phyloP scores from a whole-genome alignment of 257 asterid species.

The Primulina huaijiensis region DNA sequence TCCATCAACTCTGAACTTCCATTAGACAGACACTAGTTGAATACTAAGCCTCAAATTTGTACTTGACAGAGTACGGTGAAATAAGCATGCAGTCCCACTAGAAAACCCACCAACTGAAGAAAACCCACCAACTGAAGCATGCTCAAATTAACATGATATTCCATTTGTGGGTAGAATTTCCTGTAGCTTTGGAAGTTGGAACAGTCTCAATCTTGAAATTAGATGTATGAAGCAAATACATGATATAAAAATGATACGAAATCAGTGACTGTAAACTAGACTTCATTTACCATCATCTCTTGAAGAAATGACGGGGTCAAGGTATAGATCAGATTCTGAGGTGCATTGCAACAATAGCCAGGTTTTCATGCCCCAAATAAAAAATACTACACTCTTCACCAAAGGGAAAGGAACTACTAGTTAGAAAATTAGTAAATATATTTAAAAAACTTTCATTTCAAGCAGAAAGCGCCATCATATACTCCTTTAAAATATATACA shows the following conservation, averaged over 20 bases:
- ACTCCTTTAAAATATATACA: conserved; percentile 5
- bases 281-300: neutral
- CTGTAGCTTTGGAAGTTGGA: neutral
- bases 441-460: neutral
- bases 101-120: neutral
- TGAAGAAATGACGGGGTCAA: neutral
- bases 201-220: neutral
- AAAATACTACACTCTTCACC: neutral
- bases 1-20: neutral
- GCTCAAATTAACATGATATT: neutral
- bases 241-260: neutral
- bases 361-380: neutral
- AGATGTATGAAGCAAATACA: neutral
- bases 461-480: neutral
- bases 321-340: conserved; percentile 10
- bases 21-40: neutral
- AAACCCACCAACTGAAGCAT: neutral
- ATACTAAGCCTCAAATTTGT: neutral
- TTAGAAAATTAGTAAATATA: neutral
- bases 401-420: neutral
- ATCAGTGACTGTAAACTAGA: neutral
- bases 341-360: neutral
- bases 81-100: neutral
- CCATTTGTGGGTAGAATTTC: neutral
- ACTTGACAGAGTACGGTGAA: neutral